Percentiles rank a stretch among this genome's conserved stretches.
phyloP scores from a whole-genome alignment of 2,329 filamentous ascomycete genomes.

The Exophiala dermatitidis region DNA sequence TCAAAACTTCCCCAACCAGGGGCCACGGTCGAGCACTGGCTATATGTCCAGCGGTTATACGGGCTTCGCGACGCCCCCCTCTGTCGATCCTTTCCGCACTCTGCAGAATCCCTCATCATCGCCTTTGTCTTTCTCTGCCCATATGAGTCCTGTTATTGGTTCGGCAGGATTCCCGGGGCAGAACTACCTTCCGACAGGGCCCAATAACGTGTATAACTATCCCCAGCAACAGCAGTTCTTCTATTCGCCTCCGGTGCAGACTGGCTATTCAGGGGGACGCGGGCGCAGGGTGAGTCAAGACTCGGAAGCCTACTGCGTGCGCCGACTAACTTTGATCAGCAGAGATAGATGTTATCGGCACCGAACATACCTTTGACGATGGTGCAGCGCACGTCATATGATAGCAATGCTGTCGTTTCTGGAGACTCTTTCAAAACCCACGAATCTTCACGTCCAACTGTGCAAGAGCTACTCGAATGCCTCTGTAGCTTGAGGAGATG shows the following conservation, averaged over 20 bases:
- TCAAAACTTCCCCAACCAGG: conserved; percentile 47
- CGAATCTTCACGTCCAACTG: too few species aligned
- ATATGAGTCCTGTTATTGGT: conserved; percentile 42
- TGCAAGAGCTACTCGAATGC: too few species aligned
- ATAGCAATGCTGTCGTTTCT: neutral
- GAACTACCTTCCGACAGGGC: conserved; percentile 42
- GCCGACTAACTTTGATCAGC: neutral
- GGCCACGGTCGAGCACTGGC: conserved; percentile 38
- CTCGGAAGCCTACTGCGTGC: neutral
- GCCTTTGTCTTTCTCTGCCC: conserved; percentile 32
- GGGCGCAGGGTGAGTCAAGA: conserved; percentile 31
- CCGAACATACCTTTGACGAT: neutral
- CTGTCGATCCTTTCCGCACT: conserved; percentile 37
- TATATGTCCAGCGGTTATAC: conserved; percentile 39
- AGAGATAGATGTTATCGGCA: neutral
- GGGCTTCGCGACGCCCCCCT: conserved; percentile 38
- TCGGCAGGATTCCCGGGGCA: conserved; percentile 37
- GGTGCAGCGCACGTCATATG: too few species aligned
- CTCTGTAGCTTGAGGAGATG: neutral
- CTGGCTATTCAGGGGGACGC: conserved; percentile 43
- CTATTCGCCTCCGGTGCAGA: conserved; percentile 38
- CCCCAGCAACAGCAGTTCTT: conserved; percentile 33
- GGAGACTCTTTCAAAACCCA: neutral
- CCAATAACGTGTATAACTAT: conserved; percentile 46
- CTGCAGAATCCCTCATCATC: conserved; percentile 36